Evolutionary conservation across 768 basidiomycete genomes (phyloP).

Genomic region (Tephrocybe sp.): DNA sequence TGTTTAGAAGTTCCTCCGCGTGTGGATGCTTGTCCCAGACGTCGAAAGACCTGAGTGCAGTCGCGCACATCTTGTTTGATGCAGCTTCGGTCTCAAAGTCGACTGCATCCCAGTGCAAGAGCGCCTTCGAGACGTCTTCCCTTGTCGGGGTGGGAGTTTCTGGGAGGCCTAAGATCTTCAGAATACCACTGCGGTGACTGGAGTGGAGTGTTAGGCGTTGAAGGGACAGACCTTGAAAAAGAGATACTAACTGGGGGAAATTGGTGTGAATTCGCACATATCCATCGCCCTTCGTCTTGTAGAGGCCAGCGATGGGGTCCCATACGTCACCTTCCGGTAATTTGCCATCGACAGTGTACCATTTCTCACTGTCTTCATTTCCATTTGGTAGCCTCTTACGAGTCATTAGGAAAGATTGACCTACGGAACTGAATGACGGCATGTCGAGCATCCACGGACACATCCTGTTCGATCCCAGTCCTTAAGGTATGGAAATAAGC

Average conservation of each 20-base stretch:
- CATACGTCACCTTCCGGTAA: slow-evolving; percentile 34
- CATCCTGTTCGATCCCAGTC: slow-evolving; percentile 46
- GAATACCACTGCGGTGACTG: slow-evolving; percentile 53
- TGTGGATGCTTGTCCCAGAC: slow-evolving; percentile 55
- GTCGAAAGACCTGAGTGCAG: slow-evolving; percentile 46
- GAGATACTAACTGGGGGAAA: slow-evolving; percentile 53
- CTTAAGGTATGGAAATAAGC: slow-evolving; percentile 48
- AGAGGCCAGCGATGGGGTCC: slow-evolving; percentile 54
- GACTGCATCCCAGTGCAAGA: slow-evolving; percentile 40
- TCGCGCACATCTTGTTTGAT: slow-evolving; percentile 45
- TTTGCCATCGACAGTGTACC: slow-evolving; percentile 44
- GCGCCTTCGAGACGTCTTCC: slow-evolving; percentile 36
- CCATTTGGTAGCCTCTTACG: not conserved
- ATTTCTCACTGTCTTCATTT: slow-evolving; percentile 47
- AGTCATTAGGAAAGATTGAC: slow-evolving; percentile 11
- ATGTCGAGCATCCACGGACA: slow-evolving; percentile 55
- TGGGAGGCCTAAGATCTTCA: slow-evolving; percentile 41
- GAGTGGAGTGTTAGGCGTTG: not conserved
- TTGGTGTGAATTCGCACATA: slow-evolving; percentile 63
- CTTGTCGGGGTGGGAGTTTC: slow-evolving; percentile 29
- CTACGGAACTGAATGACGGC: slow-evolving; percentile 55
- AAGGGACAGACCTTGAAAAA: not conserved
- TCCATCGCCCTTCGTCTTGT: slow-evolving; percentile 48
- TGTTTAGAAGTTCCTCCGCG: slow-evolving; percentile 37
- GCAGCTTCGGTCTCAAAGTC: slow-evolving; percentile 51